Percentiles rank a stretch among this genome's conserved stretches.
Conservation (phyloP, 768 basidiomycete genomes). For the Collybiopsis confluens region DNA sequence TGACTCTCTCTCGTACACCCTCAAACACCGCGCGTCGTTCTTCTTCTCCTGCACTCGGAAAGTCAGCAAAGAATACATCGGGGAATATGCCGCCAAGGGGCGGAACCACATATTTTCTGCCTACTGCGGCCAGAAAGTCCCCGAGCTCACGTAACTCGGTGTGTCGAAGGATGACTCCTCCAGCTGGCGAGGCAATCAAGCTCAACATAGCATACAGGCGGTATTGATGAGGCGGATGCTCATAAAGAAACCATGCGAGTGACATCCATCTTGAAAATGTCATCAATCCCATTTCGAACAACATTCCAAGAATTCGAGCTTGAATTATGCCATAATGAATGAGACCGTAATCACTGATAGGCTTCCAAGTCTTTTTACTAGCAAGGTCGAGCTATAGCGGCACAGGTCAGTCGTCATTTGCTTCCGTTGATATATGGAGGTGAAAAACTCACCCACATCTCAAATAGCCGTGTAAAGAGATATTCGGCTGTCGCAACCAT, state of each 20-base stretch:
- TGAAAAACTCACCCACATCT: no score
- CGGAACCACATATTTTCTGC: slow-evolving; percentile 1
- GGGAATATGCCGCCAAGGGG: neutral
- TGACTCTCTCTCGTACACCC: no score
- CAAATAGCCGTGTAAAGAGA: no score
- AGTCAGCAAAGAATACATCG: neutral
- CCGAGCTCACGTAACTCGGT: neutral
- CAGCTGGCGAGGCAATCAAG: neutral
- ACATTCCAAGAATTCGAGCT: neutral
- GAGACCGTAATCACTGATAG: no score
- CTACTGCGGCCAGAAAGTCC: neutral
- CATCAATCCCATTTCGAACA: neutral
- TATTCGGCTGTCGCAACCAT: no score
- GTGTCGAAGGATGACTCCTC: neutral
- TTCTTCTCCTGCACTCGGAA: no score
- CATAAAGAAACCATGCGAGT: neutral
- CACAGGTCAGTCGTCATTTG: no score
- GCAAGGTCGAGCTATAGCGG: no score
- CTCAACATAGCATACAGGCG: neutral
- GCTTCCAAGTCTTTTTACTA: no score
- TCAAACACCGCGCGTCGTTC: no score
- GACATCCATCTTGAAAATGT: neutral
- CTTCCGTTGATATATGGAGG: no score
- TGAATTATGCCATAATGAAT: neutral
- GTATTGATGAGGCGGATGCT: neutral